These are phyloP conservation scores for Sphaceloma murrayae DNA, from an alignment of 2,329 filamentous ascomycete genomes.

Conservation along the genomic window DNA sequence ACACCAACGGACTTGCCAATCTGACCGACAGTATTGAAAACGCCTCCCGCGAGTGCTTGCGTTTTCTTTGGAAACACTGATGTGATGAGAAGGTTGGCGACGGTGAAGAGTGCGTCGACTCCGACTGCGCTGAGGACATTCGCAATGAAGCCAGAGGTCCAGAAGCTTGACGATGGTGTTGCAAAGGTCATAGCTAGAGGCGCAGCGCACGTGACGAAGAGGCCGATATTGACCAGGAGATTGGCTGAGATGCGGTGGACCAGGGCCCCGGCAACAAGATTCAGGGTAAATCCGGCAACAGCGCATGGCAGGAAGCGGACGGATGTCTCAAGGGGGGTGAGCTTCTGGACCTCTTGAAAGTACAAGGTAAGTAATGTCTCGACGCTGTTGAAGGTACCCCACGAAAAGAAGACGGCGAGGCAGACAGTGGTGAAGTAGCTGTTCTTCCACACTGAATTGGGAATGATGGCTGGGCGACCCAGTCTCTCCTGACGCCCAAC, in stretches of 20 bases:
- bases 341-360: conserved; percentile 35
- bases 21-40: conserved; percentile 38
- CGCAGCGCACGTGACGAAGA: conserved; percentile 29
- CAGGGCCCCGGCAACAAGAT: conserved; percentile 39
- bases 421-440: conserved; percentile 48
- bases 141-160: conserved; percentile 37
- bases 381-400: conserved; percentile 32
- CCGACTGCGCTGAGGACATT: conserved; percentile 36
- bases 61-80: conserved; percentile 33
- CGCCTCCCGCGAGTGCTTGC: conserved; percentile 38
- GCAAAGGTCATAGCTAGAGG: conserved; percentile 40
- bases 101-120: conserved; percentile 36
- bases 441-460: conserved; percentile 54
- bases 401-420: conserved; percentile 32
- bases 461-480: conserved; percentile 47
- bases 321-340: conserved; percentile 29
- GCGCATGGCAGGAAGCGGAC: conserved; percentile 37
- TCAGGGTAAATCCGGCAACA: conserved; percentile 33
- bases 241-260: conserved; percentile 39
- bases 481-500: conserved; percentile 40
- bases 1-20: conserved; percentile 35
- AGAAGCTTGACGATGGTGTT: conserved; percentile 39
- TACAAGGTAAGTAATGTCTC: conserved; percentile 36
- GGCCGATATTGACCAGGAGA: conserved; percentile 33
- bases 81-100: conserved; percentile 37